Evolutionary conservation across 2,329 filamentous ascomycete genomes (phyloP).

Genomic region (Rasamsonia emersonii): DNA sequence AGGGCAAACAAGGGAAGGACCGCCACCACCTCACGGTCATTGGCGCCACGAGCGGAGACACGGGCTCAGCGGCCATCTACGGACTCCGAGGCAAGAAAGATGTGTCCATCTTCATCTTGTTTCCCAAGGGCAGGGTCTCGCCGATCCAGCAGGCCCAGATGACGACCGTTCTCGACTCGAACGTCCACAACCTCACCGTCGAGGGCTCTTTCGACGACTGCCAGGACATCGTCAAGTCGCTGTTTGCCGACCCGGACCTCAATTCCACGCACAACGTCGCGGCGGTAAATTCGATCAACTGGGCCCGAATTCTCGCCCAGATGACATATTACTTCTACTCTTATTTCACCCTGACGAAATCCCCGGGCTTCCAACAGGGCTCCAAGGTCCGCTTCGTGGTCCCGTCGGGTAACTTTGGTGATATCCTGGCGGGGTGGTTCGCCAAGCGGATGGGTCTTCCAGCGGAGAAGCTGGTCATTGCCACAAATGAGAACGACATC

Average conservation of each 20-base stretch:
- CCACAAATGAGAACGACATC: slow-evolving; percentile 97
- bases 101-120: slow-evolving; percentile 89
- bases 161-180: slow-evolving; percentile 83
- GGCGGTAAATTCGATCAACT: slow-evolving; percentile 96
- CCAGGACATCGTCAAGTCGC: slow-evolving; percentile 89
- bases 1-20: slow-evolving; percentile 41
- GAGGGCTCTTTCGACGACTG: slow-evolving; percentile 93
- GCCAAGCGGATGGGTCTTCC: slow-evolving; percentile 84
- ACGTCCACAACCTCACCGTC: slow-evolving; percentile 87
- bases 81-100: slow-evolving; percentile 93
- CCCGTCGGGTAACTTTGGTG: slow-evolving; percentile 93
- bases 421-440: slow-evolving; percentile 84
- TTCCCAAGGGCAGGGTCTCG: slow-evolving; percentile 82
- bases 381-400: slow-evolving; percentile 67
- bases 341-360: slow-evolving; percentile 70
- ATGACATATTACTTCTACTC: slow-evolving; percentile 96
- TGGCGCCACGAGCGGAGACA: slow-evolving; percentile 77
- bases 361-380: slow-evolving; percentile 52
- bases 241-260: slow-evolving; percentile 78
- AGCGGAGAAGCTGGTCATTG: slow-evolving; percentile 77
- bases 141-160: slow-evolving; percentile 94
- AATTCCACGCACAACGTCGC: slow-evolving; percentile 77
- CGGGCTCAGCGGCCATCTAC: slow-evolving; percentile 92
- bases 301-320: slow-evolving; percentile 87
- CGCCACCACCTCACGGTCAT: slow-evolving; percentile 78